Conservation (phyloP, 495 filamentous ascomycete genomes). For the Lepraria neglecta region DNA sequence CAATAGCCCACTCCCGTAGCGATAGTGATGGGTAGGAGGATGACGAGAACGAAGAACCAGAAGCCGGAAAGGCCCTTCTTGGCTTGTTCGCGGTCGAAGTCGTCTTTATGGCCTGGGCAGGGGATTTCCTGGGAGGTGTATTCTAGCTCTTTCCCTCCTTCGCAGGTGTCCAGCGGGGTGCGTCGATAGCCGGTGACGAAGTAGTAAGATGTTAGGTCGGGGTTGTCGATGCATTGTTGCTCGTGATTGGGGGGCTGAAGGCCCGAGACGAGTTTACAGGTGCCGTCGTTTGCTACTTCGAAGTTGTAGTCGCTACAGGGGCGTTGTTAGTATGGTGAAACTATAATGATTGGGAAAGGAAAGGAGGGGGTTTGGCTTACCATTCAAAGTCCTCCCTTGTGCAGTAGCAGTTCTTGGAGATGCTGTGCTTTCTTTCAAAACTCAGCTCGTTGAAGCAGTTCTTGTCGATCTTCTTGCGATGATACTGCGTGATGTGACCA, state of each 20-base stretch:
- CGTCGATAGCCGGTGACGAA: constrained; percentile 83
- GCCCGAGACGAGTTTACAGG: constrained; percentile 68
- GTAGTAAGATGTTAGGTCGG: constrained; percentile 64
- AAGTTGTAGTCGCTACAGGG: constrained; percentile 82
- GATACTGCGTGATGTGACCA: constrained; percentile 81
- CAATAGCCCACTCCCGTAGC: constrained; percentile 74
- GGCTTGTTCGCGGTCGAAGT: constrained; percentile 62
- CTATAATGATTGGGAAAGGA: neutral
- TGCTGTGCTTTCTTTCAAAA: constrained; percentile 60
- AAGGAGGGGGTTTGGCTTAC: constrained; percentile 43
- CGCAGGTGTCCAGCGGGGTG: constrained; percentile 80
- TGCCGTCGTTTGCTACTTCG: constrained; percentile 64
- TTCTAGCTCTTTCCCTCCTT: constrained; percentile 66
- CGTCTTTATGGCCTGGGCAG: constrained; percentile 70
- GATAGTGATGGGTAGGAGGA: constrained; percentile 56
- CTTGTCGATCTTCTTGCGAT: constrained; percentile 69
- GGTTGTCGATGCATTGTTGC: constrained; percentile 59
- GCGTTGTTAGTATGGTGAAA: constrained; percentile 25
- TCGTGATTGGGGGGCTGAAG: constrained; percentile 59
- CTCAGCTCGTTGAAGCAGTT: constrained; percentile 73
- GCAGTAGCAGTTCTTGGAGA: constrained; percentile 72
- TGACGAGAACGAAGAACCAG: constrained; percentile 81
- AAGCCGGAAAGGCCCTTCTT: constrained; percentile 53
- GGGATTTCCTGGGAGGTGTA: constrained; percentile 47
- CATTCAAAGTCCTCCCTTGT: constrained; percentile 87